These are phyloP conservation scores for Raffaelea ambrosiae DNA, from an alignment of 2,329 filamentous ascomycete species.

Conservation along the genomic window DNA sequence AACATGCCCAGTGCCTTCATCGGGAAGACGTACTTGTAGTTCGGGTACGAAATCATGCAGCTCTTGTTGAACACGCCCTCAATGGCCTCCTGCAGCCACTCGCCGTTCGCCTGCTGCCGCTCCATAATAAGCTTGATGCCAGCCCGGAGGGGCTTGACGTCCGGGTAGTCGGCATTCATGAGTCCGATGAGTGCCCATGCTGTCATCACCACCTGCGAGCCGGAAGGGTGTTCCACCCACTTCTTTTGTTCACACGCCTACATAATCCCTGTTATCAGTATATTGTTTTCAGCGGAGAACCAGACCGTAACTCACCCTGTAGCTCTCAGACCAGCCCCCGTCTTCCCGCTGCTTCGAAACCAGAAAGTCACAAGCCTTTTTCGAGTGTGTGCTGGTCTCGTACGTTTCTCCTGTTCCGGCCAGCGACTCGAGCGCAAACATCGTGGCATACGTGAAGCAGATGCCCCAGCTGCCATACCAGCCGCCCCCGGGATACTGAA, in stretches of 20 bases:
- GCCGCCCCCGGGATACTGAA: conserved; percentile 73
- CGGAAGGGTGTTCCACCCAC: conserved; percentile 65
- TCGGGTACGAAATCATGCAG: conserved; percentile 98
- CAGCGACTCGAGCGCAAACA: conserved; percentile 91
- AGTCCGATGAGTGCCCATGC: conserved; percentile 80
- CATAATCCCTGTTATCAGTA: neutral
- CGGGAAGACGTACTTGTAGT: conserved; percentile 96
- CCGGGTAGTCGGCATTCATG: conserved; percentile 73
- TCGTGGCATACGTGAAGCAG: conserved; percentile 93
- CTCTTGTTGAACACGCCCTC: conserved; percentile 99
- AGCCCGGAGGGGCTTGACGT: conserved; percentile 61
- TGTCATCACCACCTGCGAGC: conserved; percentile 88
- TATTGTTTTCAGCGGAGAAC: neutral
- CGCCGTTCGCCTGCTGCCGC: conserved; percentile 78
- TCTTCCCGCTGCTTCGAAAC: conserved; percentile 77
- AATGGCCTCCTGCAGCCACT: conserved; percentile 92
- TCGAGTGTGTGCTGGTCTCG: conserved; percentile 59
- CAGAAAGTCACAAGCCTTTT: conserved; percentile 76
- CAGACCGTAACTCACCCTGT: conserved; percentile 53
- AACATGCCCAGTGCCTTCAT: conserved; percentile 93
- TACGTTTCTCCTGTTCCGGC: conserved; percentile 76
- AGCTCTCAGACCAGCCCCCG: conserved; percentile 95
- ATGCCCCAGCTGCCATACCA: conserved; percentile 99
- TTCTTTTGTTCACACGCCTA: conserved; percentile 67
- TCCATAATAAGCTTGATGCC: conserved; percentile 76